Conservation (phyloP, 345 rosid genomes). For the rapeseed (Brassica napus) region Da-Ae NC_063450.1:35458501-35459000, state of each 20-base stretch:
- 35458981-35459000: constrained; percentile 73
- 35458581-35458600: constrained; percentile 48
- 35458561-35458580: constrained; percentile 81
- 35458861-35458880: constrained; percentile 84
- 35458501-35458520: constrained; percentile 56
- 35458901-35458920: constrained; percentile 73
- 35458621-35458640: constrained; percentile 45
- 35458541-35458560: constrained; percentile 74
- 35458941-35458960: constrained; percentile 77
- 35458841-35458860: constrained; percentile 78
- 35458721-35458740: constrained; percentile 36
- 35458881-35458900: constrained; percentile 73
- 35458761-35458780: constrained; percentile 37
- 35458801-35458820: constrained; percentile 57
- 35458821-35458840: constrained; percentile 73
- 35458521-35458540: constrained; percentile 72
- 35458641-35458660: constrained; percentile 42
- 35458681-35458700: constrained; percentile 42
- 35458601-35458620: constrained; percentile 56
- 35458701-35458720: constrained; percentile 27
- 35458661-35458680: constrained; percentile 38
- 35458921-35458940: constrained; percentile 74
- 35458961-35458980: constrained; percentile 81
- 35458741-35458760: constrained; percentile 27
- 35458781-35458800: constrained; percentile 69